Conservation (phyloP, 192 early-diverging fungal genomes). For the Coemansia sp. region DNA sequence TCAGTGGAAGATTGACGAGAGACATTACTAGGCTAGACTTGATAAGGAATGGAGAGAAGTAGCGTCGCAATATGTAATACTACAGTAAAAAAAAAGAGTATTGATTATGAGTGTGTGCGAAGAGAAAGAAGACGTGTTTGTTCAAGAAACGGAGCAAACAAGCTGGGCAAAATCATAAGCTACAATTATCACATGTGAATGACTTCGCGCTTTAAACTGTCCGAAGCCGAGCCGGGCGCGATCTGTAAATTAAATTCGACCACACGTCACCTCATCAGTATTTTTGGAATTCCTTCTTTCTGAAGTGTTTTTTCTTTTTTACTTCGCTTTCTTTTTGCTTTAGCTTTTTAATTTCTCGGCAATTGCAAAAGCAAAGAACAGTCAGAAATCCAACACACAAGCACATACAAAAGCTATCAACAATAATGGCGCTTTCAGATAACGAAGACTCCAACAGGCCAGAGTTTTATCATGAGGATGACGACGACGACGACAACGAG, state of each 20-base stretch:
- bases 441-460: slow-evolving; percentile 31
- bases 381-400: neutral
- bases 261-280: too few relatives aligned
- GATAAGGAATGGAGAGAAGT: too few relatives aligned
- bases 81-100: neutral
- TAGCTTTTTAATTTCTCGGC: neutral
- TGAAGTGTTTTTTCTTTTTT: neutral
- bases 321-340: neutral
- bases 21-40: slow-evolving; percentile 15
- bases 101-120: neutral
- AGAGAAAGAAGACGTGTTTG: neutral
- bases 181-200: too few relatives aligned
- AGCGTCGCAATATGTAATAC: too few relatives aligned
- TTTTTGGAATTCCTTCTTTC: too few relatives aligned
- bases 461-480: slow-evolving; percentile 32
- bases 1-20: slow-evolving; percentile 36
- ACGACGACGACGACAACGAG: slow-evolving; percentile 12
- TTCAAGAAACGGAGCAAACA: neutral
- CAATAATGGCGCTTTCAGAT: slow-evolving; percentile 24
- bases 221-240: too few relatives aligned
- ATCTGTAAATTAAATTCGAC: too few relatives aligned
- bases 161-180: too few relatives aligned
- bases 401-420: too few relatives aligned
- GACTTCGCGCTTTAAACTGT: too few relatives aligned
- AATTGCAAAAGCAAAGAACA: neutral